Base-by-base conservation (phyloP, 1,284 basidiomycete genomes). In the Microbotryomycetes sp. region DNA sequence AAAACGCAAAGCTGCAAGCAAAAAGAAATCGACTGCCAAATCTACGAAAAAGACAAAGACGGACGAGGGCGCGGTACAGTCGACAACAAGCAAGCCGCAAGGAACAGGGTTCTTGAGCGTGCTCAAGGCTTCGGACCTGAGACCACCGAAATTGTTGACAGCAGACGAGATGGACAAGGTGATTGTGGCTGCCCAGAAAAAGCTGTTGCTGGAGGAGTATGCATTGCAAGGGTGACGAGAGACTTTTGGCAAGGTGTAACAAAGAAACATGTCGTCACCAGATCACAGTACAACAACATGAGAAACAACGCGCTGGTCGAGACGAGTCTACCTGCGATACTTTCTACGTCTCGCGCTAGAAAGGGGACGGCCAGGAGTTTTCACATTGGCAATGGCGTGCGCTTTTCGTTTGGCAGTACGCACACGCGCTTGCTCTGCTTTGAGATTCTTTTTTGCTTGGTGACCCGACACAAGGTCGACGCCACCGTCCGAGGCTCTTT, bases 201-300 rank as follows among this genome's bases (percentile, higher is more conserved):
- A 84, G 74, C 86, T 86, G 18, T 75, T 96, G 54, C 82, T 92
- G 59, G 86, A 89, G 66, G 89, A 94, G 77, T 88, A 87, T 73
- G 77, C 35, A 11, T 41, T 41, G 35, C 35, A 41, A 18, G 35
- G 18, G 35, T 41, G 18, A 41, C 18, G n/a, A n/a, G n/a, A n/a
- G n/a, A n/a, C n/a, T n/a, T n/a, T n/a, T n/a, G n/a, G n/a, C n/a
- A n/a, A n/a, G n/a, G n/a, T n/a, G n/a, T n/a, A n/a, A n/a, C n/a
- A n/a, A n/a, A n/a, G n/a, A n/a, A n/a, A 11, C 35, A 41, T 41
- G 35, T 41, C 18, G 35, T 41, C 35, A 41, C 35, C 9, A 41
- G 35, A 41, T 41, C 35, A 41, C 18, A 18, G 35, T 41, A 41
- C 35, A 41, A 41, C 35, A 41, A 41, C 35, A 41, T n/a, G n/a